Evolutionary conservation across 208 protist genomes (phyloP).

Genomic region (Trypanosoma brucei): DNA sequence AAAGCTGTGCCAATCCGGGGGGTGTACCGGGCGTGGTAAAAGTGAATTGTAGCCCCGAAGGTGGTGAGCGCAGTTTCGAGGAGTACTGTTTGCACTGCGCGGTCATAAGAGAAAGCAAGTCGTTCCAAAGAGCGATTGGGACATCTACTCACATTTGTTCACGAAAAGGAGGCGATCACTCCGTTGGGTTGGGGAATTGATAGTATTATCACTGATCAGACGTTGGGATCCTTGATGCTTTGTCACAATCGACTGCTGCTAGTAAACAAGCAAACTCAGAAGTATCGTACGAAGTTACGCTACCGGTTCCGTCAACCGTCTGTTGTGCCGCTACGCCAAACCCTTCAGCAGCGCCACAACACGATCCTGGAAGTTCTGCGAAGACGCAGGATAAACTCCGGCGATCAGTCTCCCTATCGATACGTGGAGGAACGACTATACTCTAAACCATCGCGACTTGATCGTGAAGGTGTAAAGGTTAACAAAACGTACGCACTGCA

Average conservation of each 20-base stretch:
- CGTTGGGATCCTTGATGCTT: conserved; percentile 17
- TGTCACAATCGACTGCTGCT: conserved; percentile 13
- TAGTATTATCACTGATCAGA: no score
- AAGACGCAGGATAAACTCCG: conserved; percentile 37
- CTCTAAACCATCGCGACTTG: conserved; percentile 65
- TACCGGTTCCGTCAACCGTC: conserved; percentile 78
- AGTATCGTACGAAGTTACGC: conserved; percentile 67
- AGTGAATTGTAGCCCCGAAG: no score
- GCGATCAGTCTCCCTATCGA: conserved; percentile 48
- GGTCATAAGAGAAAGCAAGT: no score
- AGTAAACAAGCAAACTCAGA: conserved; percentile 38
- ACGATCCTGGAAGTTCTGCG: conserved; percentile 64
- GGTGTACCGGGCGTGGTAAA: no score
- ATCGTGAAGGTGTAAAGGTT: conserved; percentile 76
- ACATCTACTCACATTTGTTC: no score
- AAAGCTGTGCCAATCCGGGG: no score
- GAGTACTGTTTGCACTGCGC: no score
- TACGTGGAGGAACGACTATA: conserved; percentile 83
- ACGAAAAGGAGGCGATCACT: no score
- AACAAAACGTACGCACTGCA: conserved; percentile 85
- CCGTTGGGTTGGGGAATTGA: no score
- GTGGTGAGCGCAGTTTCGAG: no score
- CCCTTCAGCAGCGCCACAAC: conserved; percentile 62
- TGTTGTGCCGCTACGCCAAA: conserved; percentile 63
- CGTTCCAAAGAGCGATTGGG: no score